Evolutionary conservation across 257 asterid genomes (phyloP), one percentile per base, ranked within the genome.

Genomic region (Eustoma russellianum): DNA sequence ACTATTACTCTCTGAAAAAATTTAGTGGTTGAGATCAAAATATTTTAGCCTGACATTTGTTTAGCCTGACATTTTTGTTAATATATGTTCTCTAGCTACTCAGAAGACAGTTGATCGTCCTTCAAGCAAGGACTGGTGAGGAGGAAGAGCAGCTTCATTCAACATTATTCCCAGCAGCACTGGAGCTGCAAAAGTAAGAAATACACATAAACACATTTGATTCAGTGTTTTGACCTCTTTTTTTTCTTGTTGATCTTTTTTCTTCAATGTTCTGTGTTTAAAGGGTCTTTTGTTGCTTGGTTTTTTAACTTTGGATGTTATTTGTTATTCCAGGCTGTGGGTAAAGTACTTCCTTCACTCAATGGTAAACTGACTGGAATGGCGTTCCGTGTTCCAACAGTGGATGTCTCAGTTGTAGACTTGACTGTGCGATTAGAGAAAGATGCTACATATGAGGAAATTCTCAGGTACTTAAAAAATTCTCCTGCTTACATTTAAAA

Each of bases 21-120:
- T 5, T 13, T 38, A 6, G 3, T 43, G 12, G 11, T 2, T 15
- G 46, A 11, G 28, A 17, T 53, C n/a, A n/a, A n/a, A 3, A 13
- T 14, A 38, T 46, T 10, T 33, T 13, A 8, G 2, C 2, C 9
- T 33, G 15, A 1, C n/a, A n/a, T n/a, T n/a, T n/a, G n/a, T n/a
- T n/a, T n/a, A n/a, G n/a, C n/a, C n/a, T n/a, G n/a, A n/a, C n/a
- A n/a, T n/a, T n/a, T n/a, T n/a, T n/a, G n/a, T 33, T 9, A 13
- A 56, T 5, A 5, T 56, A 13, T n/a, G n/a, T 44, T 13, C 0
- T 67, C 9, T 17, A 78, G 81, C 87, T 17, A 79, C 91, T 49
- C 94, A 85, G 59, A 85, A 81, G 72, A 85, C 94, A 7, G 94
- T 85, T 17, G 94, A 85, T 69, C 92, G 94, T 17, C 94, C 95